Evolutionary conservation across 1,284 basidiomycete species (phyloP).

Genomic region (Ganoderma lucidum): DNA sequence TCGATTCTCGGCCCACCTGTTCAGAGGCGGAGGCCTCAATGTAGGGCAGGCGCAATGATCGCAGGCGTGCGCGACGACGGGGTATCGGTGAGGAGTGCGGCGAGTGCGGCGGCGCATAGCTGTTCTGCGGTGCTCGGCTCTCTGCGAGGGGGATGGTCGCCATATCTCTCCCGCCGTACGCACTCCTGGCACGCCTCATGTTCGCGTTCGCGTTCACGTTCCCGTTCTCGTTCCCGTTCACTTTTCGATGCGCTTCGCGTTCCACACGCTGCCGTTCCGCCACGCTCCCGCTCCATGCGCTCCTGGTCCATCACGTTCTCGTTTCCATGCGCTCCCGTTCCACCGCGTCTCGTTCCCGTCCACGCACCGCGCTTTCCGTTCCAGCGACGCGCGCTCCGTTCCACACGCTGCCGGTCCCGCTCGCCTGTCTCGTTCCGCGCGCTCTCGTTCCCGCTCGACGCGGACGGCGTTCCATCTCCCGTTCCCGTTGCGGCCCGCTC

Average conservation of each 20-base stretch:
- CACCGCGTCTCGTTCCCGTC: background rate
- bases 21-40: slow-evolving; percentile 16
- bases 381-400: background rate
- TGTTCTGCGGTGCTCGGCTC: slow-evolving; percentile 25
- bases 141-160: slow-evolving; percentile 4
- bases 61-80: slow-evolving; percentile 15
- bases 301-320: background rate
- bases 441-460: background rate
- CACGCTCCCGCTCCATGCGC: background rate
- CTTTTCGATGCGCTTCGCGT: slow-evolving; percentile 1
- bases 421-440: background rate
- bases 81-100: slow-evolving; percentile 33
- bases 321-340: background rate
- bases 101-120: slow-evolving; percentile 33
- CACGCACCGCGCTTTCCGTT: background rate
- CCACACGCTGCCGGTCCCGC: background rate
- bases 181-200: background rate
- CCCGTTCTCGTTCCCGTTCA: background rate
- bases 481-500: background rate
- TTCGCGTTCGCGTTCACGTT: slow-evolving; percentile 10
- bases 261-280: background rate
- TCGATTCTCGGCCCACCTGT: slow-evolving; percentile 19
- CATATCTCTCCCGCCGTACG: slow-evolving; percentile 1
- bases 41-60: slow-evolving; percentile 26
- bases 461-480: background rate